Conservation (phyloP, 257 asterid genomes). For the Solanum paucissectum region DNA sequence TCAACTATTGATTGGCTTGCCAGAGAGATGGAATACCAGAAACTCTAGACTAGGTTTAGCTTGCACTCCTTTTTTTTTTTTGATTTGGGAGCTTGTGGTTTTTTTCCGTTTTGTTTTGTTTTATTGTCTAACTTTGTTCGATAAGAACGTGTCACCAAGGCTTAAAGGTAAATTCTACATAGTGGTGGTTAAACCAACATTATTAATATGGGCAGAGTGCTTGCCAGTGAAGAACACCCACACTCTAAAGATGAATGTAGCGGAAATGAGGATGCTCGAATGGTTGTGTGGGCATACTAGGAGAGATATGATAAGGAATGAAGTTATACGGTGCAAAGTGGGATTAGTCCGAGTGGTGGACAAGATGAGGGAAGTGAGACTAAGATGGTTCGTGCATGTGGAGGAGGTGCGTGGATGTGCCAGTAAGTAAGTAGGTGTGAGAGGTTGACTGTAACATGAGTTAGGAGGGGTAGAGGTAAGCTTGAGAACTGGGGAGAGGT, state of each 20-base stretch:
- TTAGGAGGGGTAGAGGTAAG: background rate
- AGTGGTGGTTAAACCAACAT: background rate
- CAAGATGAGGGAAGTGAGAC: background rate
- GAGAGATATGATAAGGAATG: background rate
- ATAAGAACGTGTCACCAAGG: background rate
- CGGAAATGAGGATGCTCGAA: background rate
- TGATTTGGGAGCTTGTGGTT: background rate
- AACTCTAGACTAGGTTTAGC: background rate
- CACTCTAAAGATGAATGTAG: background rate
- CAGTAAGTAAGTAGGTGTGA: background rate
- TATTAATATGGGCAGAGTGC: background rate
- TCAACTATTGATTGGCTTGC: background rate
- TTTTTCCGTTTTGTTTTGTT: background rate
- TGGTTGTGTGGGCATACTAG: background rate
- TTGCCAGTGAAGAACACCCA: background rate
- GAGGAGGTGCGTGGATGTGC: background rate
- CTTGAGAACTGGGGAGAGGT: background rate
- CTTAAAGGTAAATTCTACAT: background rate
- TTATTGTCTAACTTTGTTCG: background rate
- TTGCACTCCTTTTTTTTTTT: background rate
- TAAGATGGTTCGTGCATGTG: background rate
- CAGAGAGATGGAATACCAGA: background rate
- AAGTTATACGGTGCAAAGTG: background rate
- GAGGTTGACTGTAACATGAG: background rate
- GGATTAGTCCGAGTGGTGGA: background rate